A percentile compares a stretch with the other conserved stretches of the same genome.
phyloP scores from a whole-genome alignment of 495 filamentous ascomycete genomes.

The Polyplosphaeria fusca region DNA sequence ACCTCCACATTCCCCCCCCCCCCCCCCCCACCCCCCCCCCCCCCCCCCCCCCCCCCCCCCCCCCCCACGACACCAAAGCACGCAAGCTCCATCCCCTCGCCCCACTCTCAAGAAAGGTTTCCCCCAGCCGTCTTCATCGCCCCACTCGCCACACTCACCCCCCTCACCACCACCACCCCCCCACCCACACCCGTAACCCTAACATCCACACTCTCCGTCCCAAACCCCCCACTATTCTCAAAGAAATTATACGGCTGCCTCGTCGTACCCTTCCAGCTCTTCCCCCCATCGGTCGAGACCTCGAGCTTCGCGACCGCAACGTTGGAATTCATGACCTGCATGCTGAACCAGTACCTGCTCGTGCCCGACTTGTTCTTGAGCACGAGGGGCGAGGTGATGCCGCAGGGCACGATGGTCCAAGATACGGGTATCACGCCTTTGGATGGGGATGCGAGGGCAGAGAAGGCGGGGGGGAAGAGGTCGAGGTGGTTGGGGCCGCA shows the following conservation, averaged over 20 bases:
- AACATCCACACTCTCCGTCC: constrained; percentile 51
- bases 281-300: constrained; percentile 56
- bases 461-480: constrained; percentile 57
- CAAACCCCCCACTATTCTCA: constrained; percentile 53
- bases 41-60: not conserved
- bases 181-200: constrained; percentile 53
- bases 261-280: constrained; percentile 51
- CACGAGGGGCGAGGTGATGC: constrained; percentile 48
- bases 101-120: constrained; percentile 16
- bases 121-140: constrained; percentile 14
- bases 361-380: constrained; percentile 59
- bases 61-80: not conserved
- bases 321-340: constrained; percentile 60
- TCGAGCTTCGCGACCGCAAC: constrained; percentile 52
- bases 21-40: not conserved
- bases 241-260: constrained; percentile 60
- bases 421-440: constrained; percentile 54
- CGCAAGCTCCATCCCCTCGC: not conserved
- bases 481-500: constrained; percentile 57
- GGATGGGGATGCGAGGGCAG: constrained; percentile 45
- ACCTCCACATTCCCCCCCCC: not conserved
- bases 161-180: constrained; percentile 37
- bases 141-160: constrained; percentile 8
- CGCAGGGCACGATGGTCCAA: constrained; percentile 52
- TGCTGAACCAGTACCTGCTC: constrained; percentile 50